Base-by-base conservation (phyloP, 805 yeast genomes). In the Zygotorulaspora florentina region DNA sequence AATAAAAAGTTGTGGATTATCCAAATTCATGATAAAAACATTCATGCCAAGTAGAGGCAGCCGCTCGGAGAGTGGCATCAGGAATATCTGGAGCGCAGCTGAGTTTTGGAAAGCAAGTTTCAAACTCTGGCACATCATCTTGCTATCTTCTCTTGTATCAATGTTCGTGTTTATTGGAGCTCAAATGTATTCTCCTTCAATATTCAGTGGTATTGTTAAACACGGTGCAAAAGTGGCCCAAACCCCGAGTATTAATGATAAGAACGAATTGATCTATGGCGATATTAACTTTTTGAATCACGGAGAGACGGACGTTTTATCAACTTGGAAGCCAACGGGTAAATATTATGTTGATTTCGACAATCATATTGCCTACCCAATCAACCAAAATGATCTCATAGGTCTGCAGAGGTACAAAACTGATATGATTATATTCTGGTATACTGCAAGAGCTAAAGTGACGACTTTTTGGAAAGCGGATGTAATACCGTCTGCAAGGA, bases 291-390 rank as follows among this genome's bases (percentile, higher is more conserved):
- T 48, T 41, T 45, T 45, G 38, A 45, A 45, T 26, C 44, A 36
- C 16, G 42, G 37, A 23, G 48, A 40, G 33, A 26, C 43, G 20
- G 9, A 6, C 16, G 13, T 40, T 15, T 40, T 42, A 37, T 42
- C 48, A 17, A 35, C 40, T 13, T 55, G 55, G 58, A 43, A 36
- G n/a, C 58, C 57, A 7, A 28, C 48, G 8, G 62, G 63, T 5
- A 53, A 57, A 28, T 59, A 47, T 38, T 46, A 48, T 33, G 50
- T 59, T 35, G 63, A 59, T 46, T 57, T 59, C 39, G 62, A 59
- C 29, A 53, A 52, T 20, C 46, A 45, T 16, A 45, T 53, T 20
- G 58, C 58, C 2, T 46, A 52, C 18, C 56, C 57, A 18, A 46
- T 56, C 13, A 45, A 47, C 6, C 41, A 43, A 34, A 42, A 48